phyloP scores from a whole-genome alignment of 176 grass and related monocot species.

The Elymus sibiricus region DNA sequence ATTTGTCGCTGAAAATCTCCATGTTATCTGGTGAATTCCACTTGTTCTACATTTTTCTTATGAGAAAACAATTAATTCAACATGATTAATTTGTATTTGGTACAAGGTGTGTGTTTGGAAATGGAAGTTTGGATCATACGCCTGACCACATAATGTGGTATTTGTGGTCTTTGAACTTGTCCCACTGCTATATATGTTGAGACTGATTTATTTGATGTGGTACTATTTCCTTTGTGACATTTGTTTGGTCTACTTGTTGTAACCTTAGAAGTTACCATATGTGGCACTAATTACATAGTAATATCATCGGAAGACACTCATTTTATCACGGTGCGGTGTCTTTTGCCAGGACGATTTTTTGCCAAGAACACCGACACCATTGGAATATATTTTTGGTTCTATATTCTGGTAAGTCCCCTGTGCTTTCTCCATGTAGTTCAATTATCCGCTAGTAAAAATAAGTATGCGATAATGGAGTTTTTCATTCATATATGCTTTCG shows the following conservation, averaged over 20 bases:
- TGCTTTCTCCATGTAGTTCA: constrained; percentile 19
- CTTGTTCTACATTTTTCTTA: background rate
- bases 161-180: background rate
- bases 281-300: background rate
- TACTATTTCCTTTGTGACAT: background rate
- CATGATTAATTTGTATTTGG: background rate
- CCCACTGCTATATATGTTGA: constrained; percentile 10
- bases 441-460: background rate
- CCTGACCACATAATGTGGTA: background rate
- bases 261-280: constrained; percentile 11
- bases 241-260: background rate
- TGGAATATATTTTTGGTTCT: constrained; percentile 89
- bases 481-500: constrained; percentile 76
- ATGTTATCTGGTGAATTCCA: background rate
- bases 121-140: background rate
- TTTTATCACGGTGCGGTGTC: background rate
- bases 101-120: background rate
- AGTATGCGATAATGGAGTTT: constrained; percentile 12
- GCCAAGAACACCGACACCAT: constrained; percentile 90
- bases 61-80: too few species aligned
- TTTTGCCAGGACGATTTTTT: constrained; percentile 91
- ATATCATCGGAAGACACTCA: background rate
- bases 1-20: too few species aligned
- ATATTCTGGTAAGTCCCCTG: constrained; percentile 71
- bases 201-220: background rate